Conservation (phyloP, 352 stramenopile species). For the Globisporangium yorkense region DNA sequence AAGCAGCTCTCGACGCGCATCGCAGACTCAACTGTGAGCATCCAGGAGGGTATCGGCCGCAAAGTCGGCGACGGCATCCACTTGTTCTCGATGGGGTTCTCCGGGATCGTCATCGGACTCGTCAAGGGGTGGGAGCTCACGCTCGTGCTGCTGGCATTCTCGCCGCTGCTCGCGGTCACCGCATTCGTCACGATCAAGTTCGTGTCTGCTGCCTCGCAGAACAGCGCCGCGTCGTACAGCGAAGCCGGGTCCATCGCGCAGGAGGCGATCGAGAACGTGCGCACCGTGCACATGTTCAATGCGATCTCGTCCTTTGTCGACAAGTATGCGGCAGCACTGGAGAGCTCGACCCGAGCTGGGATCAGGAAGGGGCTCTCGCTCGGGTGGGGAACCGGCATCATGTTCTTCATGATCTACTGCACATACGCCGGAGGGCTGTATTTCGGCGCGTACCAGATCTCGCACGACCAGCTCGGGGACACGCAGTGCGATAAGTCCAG, state of each 20-base stretch:
- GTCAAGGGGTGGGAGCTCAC: constrained; percentile 67
- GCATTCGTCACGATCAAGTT: constrained; percentile 48
- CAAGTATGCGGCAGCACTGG: constrained; percentile 53
- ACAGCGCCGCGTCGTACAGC: constrained; percentile 44
- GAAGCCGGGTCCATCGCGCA: constrained; percentile 61
- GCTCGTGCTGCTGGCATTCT: constrained; percentile 60
- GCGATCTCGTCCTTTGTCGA: constrained; percentile 40
- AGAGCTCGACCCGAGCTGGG: constrained; percentile 31
- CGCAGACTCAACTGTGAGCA: constrained; percentile 28
- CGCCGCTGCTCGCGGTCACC: constrained; percentile 48
- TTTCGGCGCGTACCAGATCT: constrained; percentile 62
- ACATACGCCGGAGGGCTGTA: constrained; percentile 77
- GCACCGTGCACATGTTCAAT: constrained; percentile 79
- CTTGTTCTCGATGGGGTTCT: constrained; percentile 57
- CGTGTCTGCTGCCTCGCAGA: constrained; percentile 37
- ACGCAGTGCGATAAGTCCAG: constrained; percentile 23
- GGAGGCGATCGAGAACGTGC: constrained; percentile 60
- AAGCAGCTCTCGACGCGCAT: constrained; percentile 21
- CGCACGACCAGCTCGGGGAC: constrained; percentile 40
- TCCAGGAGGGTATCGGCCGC: constrained; percentile 58
- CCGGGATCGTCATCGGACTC: constrained; percentile 57
- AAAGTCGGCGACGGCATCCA: constrained; percentile 56
- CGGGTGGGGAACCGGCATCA: constrained; percentile 48
- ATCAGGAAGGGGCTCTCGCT: constrained; percentile 46
- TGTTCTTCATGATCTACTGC: constrained; percentile 61